Evolutionary conservation across 2,329 filamentous ascomycete species (phyloP).

Genomic region (Fusarium proliferatum): DNA sequence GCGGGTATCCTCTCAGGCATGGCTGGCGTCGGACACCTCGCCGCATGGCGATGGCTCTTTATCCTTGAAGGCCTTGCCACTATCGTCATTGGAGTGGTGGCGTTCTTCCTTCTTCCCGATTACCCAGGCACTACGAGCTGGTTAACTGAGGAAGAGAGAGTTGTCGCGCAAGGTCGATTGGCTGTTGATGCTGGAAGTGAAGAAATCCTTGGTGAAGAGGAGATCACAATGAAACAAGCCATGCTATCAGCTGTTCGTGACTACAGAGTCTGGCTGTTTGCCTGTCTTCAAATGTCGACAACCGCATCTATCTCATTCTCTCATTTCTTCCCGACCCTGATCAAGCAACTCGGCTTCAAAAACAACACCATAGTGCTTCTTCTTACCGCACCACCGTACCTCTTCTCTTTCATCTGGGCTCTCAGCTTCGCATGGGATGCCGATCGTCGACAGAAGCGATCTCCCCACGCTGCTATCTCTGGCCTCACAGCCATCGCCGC

Average conservation of each 20-base stretch:
- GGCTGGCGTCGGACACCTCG: neutral
- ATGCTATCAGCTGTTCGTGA: neutral
- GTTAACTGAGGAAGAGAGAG: neutral
- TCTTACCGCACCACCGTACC: rapidly evolving
- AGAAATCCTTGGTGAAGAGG: neutral
- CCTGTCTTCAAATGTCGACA: neutral
- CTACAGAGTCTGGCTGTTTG: neutral
- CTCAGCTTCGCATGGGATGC: neutral
- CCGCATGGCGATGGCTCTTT: neutral
- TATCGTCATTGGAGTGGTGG: neutral
- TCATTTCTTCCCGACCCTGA: neutral
- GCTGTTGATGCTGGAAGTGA: neutral
- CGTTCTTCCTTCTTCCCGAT: neutral
- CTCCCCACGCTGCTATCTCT: neutral
- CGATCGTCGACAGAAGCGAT: neutral
- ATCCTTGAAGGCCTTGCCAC: neutral
- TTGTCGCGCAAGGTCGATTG: neutral
- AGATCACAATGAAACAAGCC: neutral
- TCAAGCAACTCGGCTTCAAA: neutral
- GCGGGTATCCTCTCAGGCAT: neutral
- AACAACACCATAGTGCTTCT: neutral
- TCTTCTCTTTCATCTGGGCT: neutral
- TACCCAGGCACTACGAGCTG: neutral
- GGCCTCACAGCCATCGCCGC: neutral
- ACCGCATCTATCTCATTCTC: neutral